These are phyloP conservation scores for Apiospora malaysiana DNA, from an alignment of 2,329 filamentous ascomycete species.

Conservation along the genomic window DNA sequence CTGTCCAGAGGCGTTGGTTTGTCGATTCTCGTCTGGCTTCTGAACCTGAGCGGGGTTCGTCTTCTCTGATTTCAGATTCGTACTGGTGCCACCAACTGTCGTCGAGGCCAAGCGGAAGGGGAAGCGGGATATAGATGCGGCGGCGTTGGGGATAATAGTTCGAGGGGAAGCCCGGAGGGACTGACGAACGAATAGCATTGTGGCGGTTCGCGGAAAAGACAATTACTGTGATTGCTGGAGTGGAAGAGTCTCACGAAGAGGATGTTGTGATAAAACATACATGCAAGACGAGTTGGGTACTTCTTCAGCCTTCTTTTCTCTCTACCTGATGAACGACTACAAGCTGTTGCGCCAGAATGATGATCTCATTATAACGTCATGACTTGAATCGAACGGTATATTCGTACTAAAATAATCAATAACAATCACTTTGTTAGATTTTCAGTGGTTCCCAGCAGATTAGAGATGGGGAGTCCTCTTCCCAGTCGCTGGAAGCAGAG, in stretches of 20 bases:
- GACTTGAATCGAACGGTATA: background rate
- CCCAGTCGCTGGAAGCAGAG: background rate
- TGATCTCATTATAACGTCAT: slow-evolving; percentile 13
- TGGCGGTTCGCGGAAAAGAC: background rate
- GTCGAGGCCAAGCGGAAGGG: background rate
- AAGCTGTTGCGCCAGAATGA: background rate
- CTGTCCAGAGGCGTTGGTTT: background rate
- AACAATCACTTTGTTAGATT: background rate
- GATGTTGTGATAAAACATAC: background rate
- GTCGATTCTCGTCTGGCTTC: background rate
- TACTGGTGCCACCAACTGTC: background rate
- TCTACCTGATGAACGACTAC: background rate
- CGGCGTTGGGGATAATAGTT: background rate
- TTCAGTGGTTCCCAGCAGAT: background rate
- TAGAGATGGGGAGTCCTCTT: background rate
- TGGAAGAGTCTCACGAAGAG: background rate
- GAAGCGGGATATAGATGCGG: background rate
- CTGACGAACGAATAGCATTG: background rate
- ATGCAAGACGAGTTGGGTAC: too few relatives aligned
- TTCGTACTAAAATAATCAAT: background rate
- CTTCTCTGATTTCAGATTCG: background rate
- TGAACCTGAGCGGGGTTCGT: background rate
- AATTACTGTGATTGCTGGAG: background rate
- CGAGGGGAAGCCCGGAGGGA: background rate
- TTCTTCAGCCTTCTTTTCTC: too few relatives aligned